phyloP scores from a whole-genome alignment of 495 filamentous ascomycete genomes.

The Penicillium longicatenatum region DNA sequence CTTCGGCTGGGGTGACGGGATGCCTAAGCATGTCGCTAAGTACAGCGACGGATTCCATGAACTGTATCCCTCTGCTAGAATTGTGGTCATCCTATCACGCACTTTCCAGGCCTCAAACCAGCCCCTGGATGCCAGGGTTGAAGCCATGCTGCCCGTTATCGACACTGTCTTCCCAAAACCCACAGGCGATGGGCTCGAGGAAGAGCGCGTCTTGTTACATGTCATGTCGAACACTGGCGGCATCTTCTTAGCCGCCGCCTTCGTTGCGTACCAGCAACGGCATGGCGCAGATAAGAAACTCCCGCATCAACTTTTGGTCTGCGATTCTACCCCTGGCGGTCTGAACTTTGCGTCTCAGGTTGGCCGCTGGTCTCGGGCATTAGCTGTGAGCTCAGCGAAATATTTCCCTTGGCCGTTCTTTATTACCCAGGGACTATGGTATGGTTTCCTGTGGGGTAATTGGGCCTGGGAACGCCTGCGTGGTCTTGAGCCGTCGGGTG shows the following conservation, averaged over 20 bases:
- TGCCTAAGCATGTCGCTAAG: conserved; percentile 54
- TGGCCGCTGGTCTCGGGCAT: conserved; percentile 50
- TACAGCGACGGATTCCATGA: conserved; percentile 54
- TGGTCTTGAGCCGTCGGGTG: conserved; percentile 23
- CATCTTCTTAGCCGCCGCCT: conserved; percentile 49
- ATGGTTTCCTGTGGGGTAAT: conserved; percentile 27
- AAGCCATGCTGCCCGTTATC: conserved; percentile 52
- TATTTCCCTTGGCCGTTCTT: conserved; percentile 52
- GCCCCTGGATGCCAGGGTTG: conserved; percentile 41
- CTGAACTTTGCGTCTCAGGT: conserved; percentile 49
- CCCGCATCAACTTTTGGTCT: conserved; percentile 48
- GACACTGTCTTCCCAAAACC: conserved; percentile 44
- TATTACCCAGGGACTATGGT: conserved; percentile 49
- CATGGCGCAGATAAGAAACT: conserved; percentile 37
- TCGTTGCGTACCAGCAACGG: conserved; percentile 46
- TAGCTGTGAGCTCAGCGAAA: conserved; percentile 51
- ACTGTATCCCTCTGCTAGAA: conserved; percentile 48
- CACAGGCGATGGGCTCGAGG: conserved; percentile 17
- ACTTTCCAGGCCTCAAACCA: conserved; percentile 48
- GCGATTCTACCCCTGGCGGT: conserved; percentile 55
- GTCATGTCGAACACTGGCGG: conserved; percentile 56
- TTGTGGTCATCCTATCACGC: conserved; percentile 50
- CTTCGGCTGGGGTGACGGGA: conserved; percentile 59
- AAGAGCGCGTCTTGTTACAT: conserved; percentile 45
- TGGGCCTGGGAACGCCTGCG: conserved; percentile 16